These are phyloP conservation scores for Diaporthe caulivora DNA, from an alignment of 2,329 filamentous ascomycete species.

Conservation along the genomic window DNA sequence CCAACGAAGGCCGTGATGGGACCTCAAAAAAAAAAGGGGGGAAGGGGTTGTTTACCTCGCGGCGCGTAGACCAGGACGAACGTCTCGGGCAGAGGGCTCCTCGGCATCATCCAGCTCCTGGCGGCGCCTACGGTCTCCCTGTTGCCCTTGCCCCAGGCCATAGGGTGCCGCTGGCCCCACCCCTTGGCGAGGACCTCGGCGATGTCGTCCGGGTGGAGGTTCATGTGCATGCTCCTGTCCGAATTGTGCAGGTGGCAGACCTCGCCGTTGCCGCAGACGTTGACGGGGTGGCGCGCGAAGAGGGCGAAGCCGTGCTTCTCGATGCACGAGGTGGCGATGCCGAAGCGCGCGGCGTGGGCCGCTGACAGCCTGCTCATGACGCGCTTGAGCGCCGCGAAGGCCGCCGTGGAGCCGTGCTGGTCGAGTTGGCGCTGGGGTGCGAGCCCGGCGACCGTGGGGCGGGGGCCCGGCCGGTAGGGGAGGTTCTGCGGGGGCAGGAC, in stretches of 20 bases:
- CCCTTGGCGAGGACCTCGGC: conserved; percentile 78
- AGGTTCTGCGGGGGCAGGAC: conserved; percentile 67
- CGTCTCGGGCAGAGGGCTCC: conserved; percentile 77
- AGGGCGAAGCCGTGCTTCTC: conserved; percentile 86
- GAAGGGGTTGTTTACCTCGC: conserved; percentile 56
- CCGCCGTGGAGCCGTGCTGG: conserved; percentile 68
- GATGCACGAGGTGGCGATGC: conserved; percentile 78
- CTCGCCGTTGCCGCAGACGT: conserved; percentile 82
- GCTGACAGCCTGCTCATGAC: conserved; percentile 65
- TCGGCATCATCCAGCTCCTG: conserved; percentile 31
- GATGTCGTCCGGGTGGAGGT: conserved; percentile 83
- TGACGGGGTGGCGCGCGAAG: conserved; percentile 75
- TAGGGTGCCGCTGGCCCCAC: conserved; percentile 80
- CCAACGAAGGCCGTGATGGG: background rate
- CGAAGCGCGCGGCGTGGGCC: conserved; percentile 61
- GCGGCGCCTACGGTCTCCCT: background rate
- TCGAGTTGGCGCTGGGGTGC: conserved; percentile 85
- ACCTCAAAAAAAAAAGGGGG: background rate
- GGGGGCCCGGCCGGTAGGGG: conserved; percentile 71
- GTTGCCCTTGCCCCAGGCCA: conserved; percentile 70
- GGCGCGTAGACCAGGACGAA: conserved; percentile 90
- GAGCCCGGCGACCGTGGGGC: conserved; percentile 79
- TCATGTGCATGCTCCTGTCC: conserved; percentile 84
- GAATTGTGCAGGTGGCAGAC: conserved; percentile 83
- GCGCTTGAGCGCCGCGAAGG: conserved; percentile 67